Evolutionary conservation across 495 filamentous ascomycete species (phyloP).

Genomic region (Podospora pseudoanserina): DNA sequence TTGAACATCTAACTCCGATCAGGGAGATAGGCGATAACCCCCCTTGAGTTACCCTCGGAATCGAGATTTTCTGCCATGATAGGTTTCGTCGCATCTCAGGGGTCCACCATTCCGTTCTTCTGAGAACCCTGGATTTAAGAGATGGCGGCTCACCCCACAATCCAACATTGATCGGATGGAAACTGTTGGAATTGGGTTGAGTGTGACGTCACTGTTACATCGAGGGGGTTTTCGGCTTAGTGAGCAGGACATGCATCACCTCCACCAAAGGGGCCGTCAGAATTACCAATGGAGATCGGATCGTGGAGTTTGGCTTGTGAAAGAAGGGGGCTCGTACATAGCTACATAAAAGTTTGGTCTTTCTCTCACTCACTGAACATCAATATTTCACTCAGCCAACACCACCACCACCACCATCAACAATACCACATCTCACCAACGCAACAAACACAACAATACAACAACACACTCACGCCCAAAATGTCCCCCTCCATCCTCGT

Average conservation of each 20-base stretch:
- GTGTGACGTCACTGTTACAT: not conserved
- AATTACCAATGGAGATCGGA: not conserved
- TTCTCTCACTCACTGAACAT: not conserved
- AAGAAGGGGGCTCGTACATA: not conserved
- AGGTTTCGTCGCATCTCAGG: not conserved
- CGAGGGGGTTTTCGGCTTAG: not conserved
- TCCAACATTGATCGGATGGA: not conserved
- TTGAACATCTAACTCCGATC: not conserved
- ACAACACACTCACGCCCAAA: not conserved
- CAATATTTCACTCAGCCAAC: not conserved
- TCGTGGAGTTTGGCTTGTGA: not conserved
- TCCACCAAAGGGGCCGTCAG: not conserved
- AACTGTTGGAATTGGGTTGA: not conserved
- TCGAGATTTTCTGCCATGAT: not conserved
- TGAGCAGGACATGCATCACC: not conserved
- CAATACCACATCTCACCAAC: not conserved
- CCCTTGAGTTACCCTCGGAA: not conserved
- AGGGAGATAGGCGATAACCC: not conserved
- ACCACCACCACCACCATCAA: not conserved
- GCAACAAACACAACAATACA: slow-evolving; percentile 1
- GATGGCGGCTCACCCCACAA: not conserved
- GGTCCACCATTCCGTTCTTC: too few relatives aligned
- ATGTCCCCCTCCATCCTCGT: slow-evolving; percentile 56
- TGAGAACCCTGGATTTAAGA: not conserved
- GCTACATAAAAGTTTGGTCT: too few relatives aligned